phyloP scores from a whole-genome alignment of 1,139 yeast species.

The Kurtzmaniella quercitrusa region DNA sequence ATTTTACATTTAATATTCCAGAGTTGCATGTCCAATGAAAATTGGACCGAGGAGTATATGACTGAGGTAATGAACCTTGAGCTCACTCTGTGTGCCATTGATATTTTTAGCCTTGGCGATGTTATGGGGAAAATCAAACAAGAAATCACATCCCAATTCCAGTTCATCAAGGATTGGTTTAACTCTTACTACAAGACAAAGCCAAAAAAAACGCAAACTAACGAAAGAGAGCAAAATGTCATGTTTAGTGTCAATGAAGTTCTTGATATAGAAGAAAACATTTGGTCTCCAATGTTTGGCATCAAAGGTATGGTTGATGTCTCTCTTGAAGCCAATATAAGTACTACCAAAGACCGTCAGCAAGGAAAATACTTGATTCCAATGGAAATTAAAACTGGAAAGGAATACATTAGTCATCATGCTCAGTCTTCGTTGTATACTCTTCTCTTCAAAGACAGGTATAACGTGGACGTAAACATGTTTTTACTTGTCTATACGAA shows the following conservation, averaged over 20 bases:
- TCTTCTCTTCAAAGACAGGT: slow-evolving; percentile 71
- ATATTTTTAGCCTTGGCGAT: slow-evolving; percentile 56
- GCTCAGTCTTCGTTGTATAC: slow-evolving; percentile 91
- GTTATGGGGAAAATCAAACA: slow-evolving; percentile 42
- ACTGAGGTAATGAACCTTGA: slow-evolving; percentile 39
- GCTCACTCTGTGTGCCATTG: slow-evolving; percentile 40
- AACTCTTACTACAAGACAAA: slow-evolving; percentile 33
- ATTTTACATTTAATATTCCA: slow-evolving; percentile 81
- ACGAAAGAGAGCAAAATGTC: slow-evolving; percentile 28
- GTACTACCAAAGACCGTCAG: slow-evolving; percentile 6
- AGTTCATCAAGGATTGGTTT: slow-evolving; percentile 64
- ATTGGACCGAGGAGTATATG: slow-evolving; percentile 44
- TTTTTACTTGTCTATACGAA: slow-evolving; percentile 76
- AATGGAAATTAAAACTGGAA: slow-evolving; percentile 86
- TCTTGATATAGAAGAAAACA: slow-evolving; percentile 82
- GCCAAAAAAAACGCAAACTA: slow-evolving; percentile 32
- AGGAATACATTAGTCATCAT: slow-evolving; percentile 61
- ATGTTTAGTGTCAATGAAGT: slow-evolving; percentile 57
- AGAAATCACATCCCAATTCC: slow-evolving; percentile 48
- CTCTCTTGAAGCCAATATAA: slow-evolving; percentile 59
- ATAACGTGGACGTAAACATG: slow-evolving; percentile 59
- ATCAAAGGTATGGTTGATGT: slow-evolving; percentile 90
- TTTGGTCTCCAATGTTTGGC: slow-evolving; percentile 90
- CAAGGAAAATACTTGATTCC: slow-evolving; percentile 57
- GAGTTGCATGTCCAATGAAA: slow-evolving; percentile 45